These are phyloP conservation scores for Trichoderma sp. DNA, from an alignment of 2,329 filamentous ascomycete species.

Conservation along the genomic window DNA sequence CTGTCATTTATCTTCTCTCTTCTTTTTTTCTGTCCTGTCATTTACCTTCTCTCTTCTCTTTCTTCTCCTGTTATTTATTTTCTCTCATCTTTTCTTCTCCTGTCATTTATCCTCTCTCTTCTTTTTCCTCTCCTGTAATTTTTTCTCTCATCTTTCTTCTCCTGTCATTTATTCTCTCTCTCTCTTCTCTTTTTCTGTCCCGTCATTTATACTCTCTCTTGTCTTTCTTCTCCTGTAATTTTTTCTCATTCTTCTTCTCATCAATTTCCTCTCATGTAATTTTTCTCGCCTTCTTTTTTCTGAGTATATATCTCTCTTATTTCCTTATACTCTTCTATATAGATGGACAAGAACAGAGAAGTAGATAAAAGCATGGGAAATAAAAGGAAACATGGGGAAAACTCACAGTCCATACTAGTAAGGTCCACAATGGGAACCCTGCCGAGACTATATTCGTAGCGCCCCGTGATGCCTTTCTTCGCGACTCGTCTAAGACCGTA, in stretches of 20 bases:
- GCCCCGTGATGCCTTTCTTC: conserved; percentile 55
- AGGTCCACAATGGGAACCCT: conserved; percentile 76
- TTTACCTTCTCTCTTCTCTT: background rate
- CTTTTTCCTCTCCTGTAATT: background rate
- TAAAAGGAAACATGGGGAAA: background rate
- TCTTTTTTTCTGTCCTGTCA: background rate
- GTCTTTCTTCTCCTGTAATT: background rate
- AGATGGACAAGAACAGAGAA: background rate
- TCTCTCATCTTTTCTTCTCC: background rate
- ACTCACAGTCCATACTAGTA: conserved; percentile 73
- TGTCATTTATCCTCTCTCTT: background rate
- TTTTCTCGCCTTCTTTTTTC: background rate
- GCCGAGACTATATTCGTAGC: conserved; percentile 74
- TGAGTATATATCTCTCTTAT: background rate
- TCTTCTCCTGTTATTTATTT: background rate
- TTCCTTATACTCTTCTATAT: background rate
- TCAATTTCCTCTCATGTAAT: background rate
- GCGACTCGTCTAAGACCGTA: conserved; percentile 70
- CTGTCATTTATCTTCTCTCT: background rate
- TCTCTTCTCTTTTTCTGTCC: background rate
- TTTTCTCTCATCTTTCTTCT: background rate
- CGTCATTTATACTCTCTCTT: background rate
- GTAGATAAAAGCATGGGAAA: background rate
- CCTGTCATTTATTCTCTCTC: background rate
- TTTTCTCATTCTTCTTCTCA: background rate